Conservation (phyloP, 768 basidiomycete species). For the Antrodiella citrinella region DNA sequence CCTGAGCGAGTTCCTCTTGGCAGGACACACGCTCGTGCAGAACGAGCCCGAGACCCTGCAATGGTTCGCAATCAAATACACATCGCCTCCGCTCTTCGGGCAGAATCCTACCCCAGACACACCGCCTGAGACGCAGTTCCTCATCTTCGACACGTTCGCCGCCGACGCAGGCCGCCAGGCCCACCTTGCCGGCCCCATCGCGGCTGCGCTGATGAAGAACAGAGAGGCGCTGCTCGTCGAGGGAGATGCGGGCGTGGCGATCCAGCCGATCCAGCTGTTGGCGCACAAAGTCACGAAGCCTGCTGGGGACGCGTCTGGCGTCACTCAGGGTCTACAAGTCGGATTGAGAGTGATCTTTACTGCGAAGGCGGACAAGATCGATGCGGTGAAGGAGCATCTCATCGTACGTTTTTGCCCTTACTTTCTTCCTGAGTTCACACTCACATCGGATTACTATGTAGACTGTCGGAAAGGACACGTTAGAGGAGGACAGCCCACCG, state of each 20-base stretch:
- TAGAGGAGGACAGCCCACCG: too few relatives aligned
- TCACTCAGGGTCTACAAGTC: conserved; percentile 20
- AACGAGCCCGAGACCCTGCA: conserved; percentile 29
- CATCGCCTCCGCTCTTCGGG: too few relatives aligned
- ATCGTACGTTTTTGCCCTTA: conserved; percentile 26
- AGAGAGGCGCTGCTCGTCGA: conserved; percentile 21
- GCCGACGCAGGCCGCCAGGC: conserved; percentile 25
- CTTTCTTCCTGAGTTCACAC: too few relatives aligned
- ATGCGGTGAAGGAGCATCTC: conserved; percentile 28
- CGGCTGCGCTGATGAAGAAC: conserved; percentile 27
- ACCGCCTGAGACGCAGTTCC: conserved; percentile 21
- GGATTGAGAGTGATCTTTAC: conserved; percentile 28
- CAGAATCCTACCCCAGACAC: too few relatives aligned
- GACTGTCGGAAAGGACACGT: too few relatives aligned
- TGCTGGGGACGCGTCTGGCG: too few relatives aligned
- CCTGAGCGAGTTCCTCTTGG: conserved; percentile 23
- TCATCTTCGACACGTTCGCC: conserved; percentile 34
- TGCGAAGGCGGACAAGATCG: conserved; percentile 29
- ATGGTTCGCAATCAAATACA: conserved; percentile 30
- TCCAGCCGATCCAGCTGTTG: conserved; percentile 22
- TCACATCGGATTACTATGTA: too few relatives aligned
- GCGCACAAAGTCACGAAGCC: conserved; percentile 22
- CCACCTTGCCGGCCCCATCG: conserved; percentile 29
- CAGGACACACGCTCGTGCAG: conserved; percentile 22
- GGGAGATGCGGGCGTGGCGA: conserved; percentile 17